Base-by-base conservation (phyloP, 495 filamentous ascomycete species). In the Cladorrhinum samala region DNA sequence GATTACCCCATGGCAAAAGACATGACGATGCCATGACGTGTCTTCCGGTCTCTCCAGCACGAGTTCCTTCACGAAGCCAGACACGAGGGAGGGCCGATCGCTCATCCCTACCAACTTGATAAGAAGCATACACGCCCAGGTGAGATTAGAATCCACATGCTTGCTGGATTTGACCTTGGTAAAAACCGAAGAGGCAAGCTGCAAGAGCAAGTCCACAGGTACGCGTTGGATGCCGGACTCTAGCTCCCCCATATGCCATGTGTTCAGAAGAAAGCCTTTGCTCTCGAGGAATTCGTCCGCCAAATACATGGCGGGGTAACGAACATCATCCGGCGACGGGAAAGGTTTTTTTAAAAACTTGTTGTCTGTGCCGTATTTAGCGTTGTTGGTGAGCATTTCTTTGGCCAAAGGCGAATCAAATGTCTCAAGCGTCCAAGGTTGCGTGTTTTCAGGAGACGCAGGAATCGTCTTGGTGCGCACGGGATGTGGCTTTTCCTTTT, bases 21-120 rank as follows among this genome's bases (percentile, higher is more conserved):
- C 27, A 20, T 57, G 54, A 6, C 68, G 56, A 56, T 71, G 68
- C 71, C 68, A 74, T 7, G 68, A 65, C 37, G 65, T 72, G 21
- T 67, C 56, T 38, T 64, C 60, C 14, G 65, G 65, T n/a, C 55
- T 46, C n/a, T 70, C 51, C 9, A 75, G 40, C 7, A 73, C 61
- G 14, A 67, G 52, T n/a, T 61, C 46, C 24, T 61, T 58, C 13
- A 69, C 49, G 18, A 72, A 51, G 2, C 54, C 36, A 21, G 41
- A 57, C 2, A 63, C 63, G 9, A 52, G 19, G 1, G 49, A 30
- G 1, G 65, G 65, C 11, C 42, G 46, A 7, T 64, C 59, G 20
- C 61, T 47, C 2, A n/a, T 38, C 3, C 50, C 38, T 0, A 62
- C 19, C 0, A 41, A 30, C 30, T 50, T 53, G 30, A 61, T 24